phyloP scores from a whole-genome alignment of 179 eudicot species.

The Drosera spatulata region DNA sequence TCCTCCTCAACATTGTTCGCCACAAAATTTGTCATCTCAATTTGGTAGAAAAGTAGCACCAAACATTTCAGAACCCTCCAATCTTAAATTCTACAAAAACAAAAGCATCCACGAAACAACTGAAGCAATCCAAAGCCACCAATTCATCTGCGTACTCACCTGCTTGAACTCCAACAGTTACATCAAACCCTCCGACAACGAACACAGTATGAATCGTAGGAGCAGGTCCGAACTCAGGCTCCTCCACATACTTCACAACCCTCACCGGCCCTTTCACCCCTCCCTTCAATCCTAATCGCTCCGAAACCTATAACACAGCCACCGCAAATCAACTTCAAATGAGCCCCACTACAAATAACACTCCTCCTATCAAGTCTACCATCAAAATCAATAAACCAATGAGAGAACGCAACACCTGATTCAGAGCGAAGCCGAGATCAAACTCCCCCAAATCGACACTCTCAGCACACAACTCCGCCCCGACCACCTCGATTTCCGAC shows the following conservation, averaged over 20 bases:
- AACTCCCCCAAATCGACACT: conserved; percentile 31
- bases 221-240: conserved; percentile 83
- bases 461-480: conserved; percentile 23
- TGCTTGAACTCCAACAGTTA: conserved; percentile 21
- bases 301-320: conserved; percentile 35
- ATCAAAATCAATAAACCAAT: neutral
- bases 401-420: conserved; percentile 31
- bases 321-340: neutral
- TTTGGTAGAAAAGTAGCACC: neutral
- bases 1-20: too few relatives aligned
- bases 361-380: neutral
- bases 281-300: conserved; percentile 38
- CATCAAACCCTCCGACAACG: conserved; percentile 22
- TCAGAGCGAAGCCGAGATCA: conserved; percentile 37
- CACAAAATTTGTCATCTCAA: neutral
- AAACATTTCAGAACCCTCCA: neutral
- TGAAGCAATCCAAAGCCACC: neutral
- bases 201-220: conserved; percentile 48
- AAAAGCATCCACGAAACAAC: neutral
- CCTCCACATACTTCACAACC: conserved; percentile 54
- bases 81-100: neutral
- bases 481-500: conserved; percentile 26
- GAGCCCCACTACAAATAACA: neutral
- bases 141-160: conserved; percentile 23
- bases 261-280: conserved; percentile 37